Conservation (phyloP, 306 rosid species). For the Fagus sylvatica region DNA sequence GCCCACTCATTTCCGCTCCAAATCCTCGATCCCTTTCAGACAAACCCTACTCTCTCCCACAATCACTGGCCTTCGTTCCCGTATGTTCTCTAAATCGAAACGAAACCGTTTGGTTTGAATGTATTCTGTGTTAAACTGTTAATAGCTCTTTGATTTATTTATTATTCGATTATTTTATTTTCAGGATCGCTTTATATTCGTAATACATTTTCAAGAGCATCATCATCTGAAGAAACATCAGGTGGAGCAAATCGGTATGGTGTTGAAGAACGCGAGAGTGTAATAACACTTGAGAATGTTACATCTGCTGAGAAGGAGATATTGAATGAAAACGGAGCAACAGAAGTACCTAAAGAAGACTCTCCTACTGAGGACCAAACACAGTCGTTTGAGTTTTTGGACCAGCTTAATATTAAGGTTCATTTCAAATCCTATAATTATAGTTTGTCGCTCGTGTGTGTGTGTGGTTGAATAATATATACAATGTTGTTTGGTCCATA, state of each 20-base stretch:
- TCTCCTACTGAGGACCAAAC: constrained; percentile 35
- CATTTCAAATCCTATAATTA: background rate
- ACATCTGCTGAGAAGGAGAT: constrained; percentile 20
- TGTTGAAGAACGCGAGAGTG: constrained; percentile 25
- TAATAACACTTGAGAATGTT: constrained; percentile 24
- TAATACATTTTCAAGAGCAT: constrained; percentile 10
- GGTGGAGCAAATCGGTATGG: constrained; percentile 17
- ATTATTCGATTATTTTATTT: background rate
- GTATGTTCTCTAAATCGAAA: constrained; percentile 26
- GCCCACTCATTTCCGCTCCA: constrained; percentile 13
- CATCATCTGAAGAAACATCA: constrained; percentile 37
- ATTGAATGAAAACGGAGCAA: constrained; percentile 2
- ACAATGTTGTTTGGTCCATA: too few relatives aligned
- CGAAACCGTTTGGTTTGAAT: background rate
- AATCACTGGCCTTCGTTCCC: constrained; percentile 17
- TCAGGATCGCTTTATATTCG: constrained; percentile 22
- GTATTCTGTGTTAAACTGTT: too few relatives aligned
- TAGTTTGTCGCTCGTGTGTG: background rate
- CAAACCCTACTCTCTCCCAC: background rate
- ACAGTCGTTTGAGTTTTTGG: constrained; percentile 33
- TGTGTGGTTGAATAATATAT: too few relatives aligned
- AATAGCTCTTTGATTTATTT: background rate
- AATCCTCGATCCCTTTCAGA: constrained; percentile 5
- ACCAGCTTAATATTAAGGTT: constrained; percentile 29
- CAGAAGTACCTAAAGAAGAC: constrained; percentile 40